Evolutionary conservation across 1,139 yeast species (phyloP).

Genomic region (Yamadazyma trypodendri): DNA sequence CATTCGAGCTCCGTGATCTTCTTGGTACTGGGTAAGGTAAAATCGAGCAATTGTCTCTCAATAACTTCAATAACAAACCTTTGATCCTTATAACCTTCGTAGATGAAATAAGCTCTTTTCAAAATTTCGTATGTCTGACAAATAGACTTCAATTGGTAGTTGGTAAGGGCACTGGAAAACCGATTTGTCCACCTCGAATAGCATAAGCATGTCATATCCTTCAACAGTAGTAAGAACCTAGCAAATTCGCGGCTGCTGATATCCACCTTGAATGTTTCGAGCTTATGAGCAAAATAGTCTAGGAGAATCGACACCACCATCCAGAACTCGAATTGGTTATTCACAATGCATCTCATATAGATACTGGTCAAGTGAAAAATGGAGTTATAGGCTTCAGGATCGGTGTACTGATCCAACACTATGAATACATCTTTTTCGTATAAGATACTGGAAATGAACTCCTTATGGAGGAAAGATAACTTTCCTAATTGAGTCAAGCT

Average conservation of each 20-base stretch:
- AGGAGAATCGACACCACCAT: conserved; percentile 23
- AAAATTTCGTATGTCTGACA: conserved; percentile 17
- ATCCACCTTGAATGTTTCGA: conserved; percentile 21
- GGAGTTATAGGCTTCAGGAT: conserved; percentile 22
- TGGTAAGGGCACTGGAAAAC: conserved; percentile 11
- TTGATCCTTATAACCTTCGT: conserved; percentile 38
- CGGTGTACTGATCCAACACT: conserved; percentile 25
- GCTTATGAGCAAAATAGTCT: conserved; percentile 19
- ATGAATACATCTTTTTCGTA: conserved; percentile 19
- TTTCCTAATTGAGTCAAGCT: conserved; percentile 23
- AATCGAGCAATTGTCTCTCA: conserved; percentile 11
- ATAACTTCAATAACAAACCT: conserved; percentile 15
- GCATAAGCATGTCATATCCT: conserved; percentile 17
- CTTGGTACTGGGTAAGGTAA: conserved; percentile 20
- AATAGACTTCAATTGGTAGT: conserved; percentile 16
- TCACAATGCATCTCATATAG: conserved; percentile 24
- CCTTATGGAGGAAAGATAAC: conserved; percentile 28
- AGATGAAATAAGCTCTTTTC: conserved; percentile 17
- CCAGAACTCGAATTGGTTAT: conserved; percentile 30
- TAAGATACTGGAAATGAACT: conserved; percentile 23
- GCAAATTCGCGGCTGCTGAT: conserved; percentile 18
- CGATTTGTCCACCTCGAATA: conserved; percentile 12
- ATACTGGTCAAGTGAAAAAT: conserved; percentile 32
- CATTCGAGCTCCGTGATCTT: conserved; percentile 8
- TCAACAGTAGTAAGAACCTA: conserved; percentile 22